These are phyloP conservation scores for Kalmanozyma brasiliensis DNA, from an alignment of 1,284 basidiomycete species.

Conservation along the genomic window DNA sequence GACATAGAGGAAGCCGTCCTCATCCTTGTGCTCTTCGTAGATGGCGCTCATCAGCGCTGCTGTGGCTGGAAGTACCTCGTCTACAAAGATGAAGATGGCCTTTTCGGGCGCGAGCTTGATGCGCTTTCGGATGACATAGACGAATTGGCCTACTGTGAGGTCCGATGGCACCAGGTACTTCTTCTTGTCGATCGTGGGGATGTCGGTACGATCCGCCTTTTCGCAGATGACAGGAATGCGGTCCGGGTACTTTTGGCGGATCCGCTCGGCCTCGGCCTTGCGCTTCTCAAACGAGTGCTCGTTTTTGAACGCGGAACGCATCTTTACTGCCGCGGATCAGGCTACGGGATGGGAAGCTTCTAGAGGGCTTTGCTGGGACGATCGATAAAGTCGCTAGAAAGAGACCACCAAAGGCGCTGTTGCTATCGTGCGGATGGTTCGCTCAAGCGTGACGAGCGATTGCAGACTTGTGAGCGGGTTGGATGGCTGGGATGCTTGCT, in stretches of 20 bases:
- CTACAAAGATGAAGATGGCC: constrained; percentile 74
- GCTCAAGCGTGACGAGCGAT: no score
- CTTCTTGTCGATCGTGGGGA: constrained; percentile 99
- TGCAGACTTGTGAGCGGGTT: no score
- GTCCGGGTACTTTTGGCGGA: constrained; percentile 97
- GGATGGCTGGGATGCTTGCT: no score
- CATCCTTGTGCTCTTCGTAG: constrained; percentile 88
- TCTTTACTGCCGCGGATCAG: constrained; percentile 70
- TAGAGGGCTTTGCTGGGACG: no score
- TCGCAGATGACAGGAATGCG: constrained; percentile 99
- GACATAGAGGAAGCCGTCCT: constrained; percentile 66
- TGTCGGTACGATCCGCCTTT: constrained; percentile 98
- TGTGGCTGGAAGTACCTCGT: constrained; percentile 97
- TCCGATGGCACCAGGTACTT: constrained; percentile 99
- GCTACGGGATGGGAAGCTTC: no score
- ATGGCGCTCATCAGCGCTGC: constrained; percentile 98
- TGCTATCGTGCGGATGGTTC: no score
- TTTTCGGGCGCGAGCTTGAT: constrained; percentile 99
- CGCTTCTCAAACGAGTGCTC: constrained; percentile 99
- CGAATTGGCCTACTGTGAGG: constrained; percentile 91
- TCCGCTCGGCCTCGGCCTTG: constrained; percentile 94
- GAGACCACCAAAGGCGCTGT: not conserved
- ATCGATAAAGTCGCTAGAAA: no score
- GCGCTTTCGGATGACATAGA: constrained; percentile 99
- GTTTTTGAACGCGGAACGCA: constrained; percentile 99